Base-by-base conservation (phyloP, 345 rosid genomes). In the Populus simonii region DNA sequence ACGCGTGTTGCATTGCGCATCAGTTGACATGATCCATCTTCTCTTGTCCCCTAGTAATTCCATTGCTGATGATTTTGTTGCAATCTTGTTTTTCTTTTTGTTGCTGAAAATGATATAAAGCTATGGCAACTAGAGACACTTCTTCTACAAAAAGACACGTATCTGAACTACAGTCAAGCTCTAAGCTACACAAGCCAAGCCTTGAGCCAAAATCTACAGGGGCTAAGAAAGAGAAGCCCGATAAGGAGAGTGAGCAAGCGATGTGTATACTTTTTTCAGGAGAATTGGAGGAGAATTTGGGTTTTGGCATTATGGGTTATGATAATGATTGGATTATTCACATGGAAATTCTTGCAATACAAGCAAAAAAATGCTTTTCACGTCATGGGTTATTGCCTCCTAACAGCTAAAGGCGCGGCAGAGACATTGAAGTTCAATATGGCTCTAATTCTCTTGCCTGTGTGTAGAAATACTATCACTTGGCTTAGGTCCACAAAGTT, bases 61-160 rank as follows among this genome's bases (percentile, higher is more conserved):
- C 45, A n/a, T 61, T 23, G 72, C 77, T 78, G 45, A 31, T 39
- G 47, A n/a, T 63, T 17, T 35, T 25, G 27, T 53, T 70, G 25
- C 29, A 27, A n/a, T 11, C 29, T n/a, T n/a, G 4, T 8, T 62
- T 29, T 70, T 73, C 73, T 66, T 68, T 45, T 27, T 66, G 73
- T 39, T 5, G 39, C 33, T 47, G 76, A 45, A 78, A 68, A 77
- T 77, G 80, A 53, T 53, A 66, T 86, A 86, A 86, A 96, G 99
- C 91, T 96, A 75, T 93, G 99, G 99, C 99, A 96, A 86, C 83
- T 96, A 69, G 99, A 96, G 89, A 96, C 99, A 4, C 88, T 96
- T 70, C 97, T 96, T 72, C 85, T 96, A 63, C 99, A 96, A 69
- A 96, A 92, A 84, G 99, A 96, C 83, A 96, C 99, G 78, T 96